phyloP scores from a whole-genome alignment of 305 asterid genomes.

The Solanum aculeatissimum region DNA sequence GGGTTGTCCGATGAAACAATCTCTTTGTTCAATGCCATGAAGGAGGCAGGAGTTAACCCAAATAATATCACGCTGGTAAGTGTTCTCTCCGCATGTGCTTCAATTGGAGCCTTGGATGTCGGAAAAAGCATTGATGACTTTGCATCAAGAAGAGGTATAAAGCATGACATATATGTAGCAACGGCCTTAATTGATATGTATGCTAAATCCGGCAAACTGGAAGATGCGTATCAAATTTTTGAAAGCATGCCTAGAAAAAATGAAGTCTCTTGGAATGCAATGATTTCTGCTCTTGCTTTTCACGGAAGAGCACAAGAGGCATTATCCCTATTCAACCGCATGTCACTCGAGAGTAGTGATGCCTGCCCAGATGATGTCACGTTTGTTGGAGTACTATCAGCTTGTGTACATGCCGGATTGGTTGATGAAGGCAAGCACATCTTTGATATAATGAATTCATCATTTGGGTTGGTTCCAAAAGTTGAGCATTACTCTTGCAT shows the following conservation, averaged over 20 bases:
- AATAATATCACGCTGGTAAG: conserved; percentile 58
- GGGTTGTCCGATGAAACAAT: conserved; percentile 63
- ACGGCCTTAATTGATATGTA: conserved; percentile 81
- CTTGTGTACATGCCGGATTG: conserved; percentile 72
- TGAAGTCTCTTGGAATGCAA: conserved; percentile 72
- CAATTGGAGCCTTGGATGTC: conserved; percentile 61
- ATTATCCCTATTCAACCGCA: conserved; percentile 39
- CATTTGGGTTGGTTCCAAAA: conserved; percentile 52
- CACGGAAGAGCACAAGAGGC: conserved; percentile 63
- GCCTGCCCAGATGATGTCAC: conserved; percentile 49
- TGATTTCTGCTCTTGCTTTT: conserved; percentile 76
- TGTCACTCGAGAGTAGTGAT: conserved; percentile 28
- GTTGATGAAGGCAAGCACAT: conserved; percentile 51
- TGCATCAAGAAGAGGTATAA: conserved; percentile 39
- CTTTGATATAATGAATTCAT: conserved; percentile 48
- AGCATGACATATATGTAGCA: conserved; percentile 40
- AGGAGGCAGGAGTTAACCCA: conserved; percentile 45
- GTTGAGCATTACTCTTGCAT: conserved; percentile 81
- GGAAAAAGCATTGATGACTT: conserved; percentile 52
- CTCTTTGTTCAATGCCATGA: conserved; percentile 52
- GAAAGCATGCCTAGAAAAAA: conserved; percentile 42
- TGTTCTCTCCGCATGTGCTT: conserved; percentile 76
- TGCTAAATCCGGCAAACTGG: conserved; percentile 62
- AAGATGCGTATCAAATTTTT: conserved; percentile 37
- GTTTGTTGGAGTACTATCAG: conserved; percentile 60